Evolutionary conservation across 805 yeast genomes (phyloP), one percentile per base, ranked within the genome.

Genomic region (Metschnikowia henanensis): DNA sequence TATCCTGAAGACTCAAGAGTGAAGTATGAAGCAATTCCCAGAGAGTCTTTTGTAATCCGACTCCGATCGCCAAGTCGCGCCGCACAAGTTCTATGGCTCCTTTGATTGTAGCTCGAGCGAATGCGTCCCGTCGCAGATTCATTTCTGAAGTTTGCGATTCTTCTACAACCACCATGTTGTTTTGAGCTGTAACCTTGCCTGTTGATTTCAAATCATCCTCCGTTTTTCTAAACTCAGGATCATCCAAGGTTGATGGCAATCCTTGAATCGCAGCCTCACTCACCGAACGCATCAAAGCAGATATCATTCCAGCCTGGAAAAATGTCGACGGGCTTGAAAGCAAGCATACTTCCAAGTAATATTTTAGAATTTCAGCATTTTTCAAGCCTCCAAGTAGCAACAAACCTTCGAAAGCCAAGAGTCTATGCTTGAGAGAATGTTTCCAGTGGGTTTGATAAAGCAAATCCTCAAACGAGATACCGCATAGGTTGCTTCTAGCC

Each of bases 361-460:
- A 87, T 16, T 73, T 66, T 49, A 90, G 58, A 3, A 90, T 69
- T 23, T 71, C 68, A 12, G 70, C 61, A 54, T 87, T 87, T 46
- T 81, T 83, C 50, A 91, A 62, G 1, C 94, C 97, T 17, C 97
- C 97, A 36, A 87, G 65, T 4, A 76, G 53, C 39, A 94, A 66
- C 23, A 94, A 57, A 0, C 89, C 86, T 43, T 78, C 76, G 58
- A 87, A 83, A 0, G 96, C 91, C 21, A 76, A 75, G 8, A 84
- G 55, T 32, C 95, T 64, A 0, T 87, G 73, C 18, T 79, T 82
- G 18, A 69, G 64, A 6, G 71, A 63, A 44, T 68, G 69, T n/a
- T 62, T 66, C 0, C 72, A 65, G 34, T 68, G 65, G 0, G 91
- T 79, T 53, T 74, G 75, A 37, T 73, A 66, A 29, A 86, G 55